Evolutionary conservation across 108 stramenopile species (phyloP).

Genomic region (Pseudonitzschia multistriata): DNA sequence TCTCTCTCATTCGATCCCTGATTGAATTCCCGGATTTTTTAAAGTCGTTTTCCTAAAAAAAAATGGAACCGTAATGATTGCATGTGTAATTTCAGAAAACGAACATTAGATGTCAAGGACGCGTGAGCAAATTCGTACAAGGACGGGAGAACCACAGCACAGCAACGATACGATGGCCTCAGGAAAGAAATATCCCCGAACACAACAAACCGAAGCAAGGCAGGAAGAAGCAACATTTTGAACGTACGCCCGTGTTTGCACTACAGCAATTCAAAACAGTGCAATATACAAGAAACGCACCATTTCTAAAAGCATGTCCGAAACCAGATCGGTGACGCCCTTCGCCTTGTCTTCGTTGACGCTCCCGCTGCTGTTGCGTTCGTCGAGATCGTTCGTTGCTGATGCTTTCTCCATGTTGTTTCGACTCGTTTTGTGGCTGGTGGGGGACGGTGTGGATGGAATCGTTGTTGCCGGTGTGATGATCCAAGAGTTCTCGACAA

Average conservation of each 20-base stretch:
- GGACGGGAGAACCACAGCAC: background rate
- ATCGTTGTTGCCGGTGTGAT: too few species aligned
- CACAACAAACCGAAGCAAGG: background rate
- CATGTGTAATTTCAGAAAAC: background rate
- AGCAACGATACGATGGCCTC: background rate
- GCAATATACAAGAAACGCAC: background rate
- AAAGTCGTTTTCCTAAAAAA: constrained; percentile 7
- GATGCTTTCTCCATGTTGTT: too few species aligned
- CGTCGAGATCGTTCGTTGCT: too few species aligned
- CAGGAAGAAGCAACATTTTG: too few species aligned
- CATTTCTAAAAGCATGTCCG: constrained; percentile 8
- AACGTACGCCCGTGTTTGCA: too few species aligned
- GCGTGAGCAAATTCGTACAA: background rate
- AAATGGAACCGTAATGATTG: background rate
- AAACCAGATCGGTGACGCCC: background rate
- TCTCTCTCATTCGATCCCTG: constrained; percentile 3
- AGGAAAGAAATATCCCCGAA: background rate
- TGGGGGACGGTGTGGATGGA: too few species aligned
- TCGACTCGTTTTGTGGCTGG: too few species aligned
- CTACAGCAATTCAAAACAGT: too few species aligned
- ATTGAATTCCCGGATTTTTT: constrained; percentile 4
- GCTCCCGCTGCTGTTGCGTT: background rate
- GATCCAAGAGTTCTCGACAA: too few species aligned
- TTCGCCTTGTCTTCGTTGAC: background rate
- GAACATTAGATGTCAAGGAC: background rate